Percentiles rank a stretch among this genome's conserved stretches.
Conservation (phyloP, 2,329 filamentous ascomycete species). For the Colletotrichum destructivum region DNA sequence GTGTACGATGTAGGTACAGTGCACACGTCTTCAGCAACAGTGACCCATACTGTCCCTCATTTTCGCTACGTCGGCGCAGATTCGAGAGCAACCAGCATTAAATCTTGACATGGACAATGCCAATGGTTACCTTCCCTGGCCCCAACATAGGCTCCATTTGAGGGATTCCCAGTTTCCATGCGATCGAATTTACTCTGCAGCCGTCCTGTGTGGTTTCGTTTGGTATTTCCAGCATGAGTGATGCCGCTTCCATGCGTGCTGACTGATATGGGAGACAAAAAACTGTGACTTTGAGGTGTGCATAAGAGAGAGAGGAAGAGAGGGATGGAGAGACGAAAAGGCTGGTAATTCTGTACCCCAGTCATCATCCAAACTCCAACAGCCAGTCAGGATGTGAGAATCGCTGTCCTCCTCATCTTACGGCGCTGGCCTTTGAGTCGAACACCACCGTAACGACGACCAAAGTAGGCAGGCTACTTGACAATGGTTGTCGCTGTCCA, state of each 20-base stretch:
- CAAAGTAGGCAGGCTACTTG: constrained; percentile 4
- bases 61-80: constrained; percentile 38
- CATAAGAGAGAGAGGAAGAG: constrained; percentile 6
- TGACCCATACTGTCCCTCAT: constrained; percentile 8
- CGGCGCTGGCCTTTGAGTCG: neutral
- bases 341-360: neutral
- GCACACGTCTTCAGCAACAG: neutral
- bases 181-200: constrained; percentile 11
- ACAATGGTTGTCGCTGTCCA: constrained; percentile 27
- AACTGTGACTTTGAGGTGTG: neutral
- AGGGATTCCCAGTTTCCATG: constrained; percentile 26
- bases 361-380: constrained; percentile 16
- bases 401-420: constrained; percentile 19
- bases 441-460: neutral
- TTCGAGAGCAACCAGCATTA: constrained; percentile 16
- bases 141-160: constrained; percentile 17
- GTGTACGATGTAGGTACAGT: too few relatives aligned
- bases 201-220: neutral
- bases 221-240: too few relatives aligned
- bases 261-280: neutral
- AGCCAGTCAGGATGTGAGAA: constrained; percentile 3
- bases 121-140: constrained; percentile 12
- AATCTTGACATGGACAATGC: neutral
- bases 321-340: too few relatives aligned
- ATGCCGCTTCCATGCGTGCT: neutral